phyloP scores from a whole-genome alignment of 2,329 filamentous ascomycete genomes.

The Aureobasidium sp. region DNA sequence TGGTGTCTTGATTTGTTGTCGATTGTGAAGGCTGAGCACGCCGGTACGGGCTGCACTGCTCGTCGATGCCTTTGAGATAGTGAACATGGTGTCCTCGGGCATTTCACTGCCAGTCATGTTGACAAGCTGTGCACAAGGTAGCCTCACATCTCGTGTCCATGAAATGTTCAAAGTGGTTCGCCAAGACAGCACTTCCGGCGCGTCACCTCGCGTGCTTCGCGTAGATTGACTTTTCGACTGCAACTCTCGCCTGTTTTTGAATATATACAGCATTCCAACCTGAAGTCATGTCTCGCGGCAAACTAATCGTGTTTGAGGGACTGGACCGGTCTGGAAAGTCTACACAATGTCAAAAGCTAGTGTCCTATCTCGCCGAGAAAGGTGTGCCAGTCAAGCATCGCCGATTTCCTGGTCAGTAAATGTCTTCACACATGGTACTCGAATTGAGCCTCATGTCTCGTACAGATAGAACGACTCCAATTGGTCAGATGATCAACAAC shows the following conservation, averaged over 20 bases:
- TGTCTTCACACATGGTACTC: background rate
- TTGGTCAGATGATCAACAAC: conserved; percentile 77
- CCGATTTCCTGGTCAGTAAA: conserved; percentile 56
- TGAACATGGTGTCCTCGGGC: conserved; percentile 34
- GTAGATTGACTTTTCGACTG: background rate
- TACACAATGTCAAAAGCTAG: conserved; percentile 71
- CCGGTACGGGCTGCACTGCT: conserved; percentile 58
- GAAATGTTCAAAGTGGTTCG: background rate
- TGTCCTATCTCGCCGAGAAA: conserved; percentile 43
- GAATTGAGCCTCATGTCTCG: background rate
- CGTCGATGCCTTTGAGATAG: conserved; percentile 33
- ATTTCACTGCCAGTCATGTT: background rate
- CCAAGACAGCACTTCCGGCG: background rate
- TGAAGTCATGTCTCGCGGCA: conserved; percentile 48
- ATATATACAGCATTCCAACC: background rate
- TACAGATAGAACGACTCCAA: conserved; percentile 72
- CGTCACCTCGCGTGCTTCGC: conserved; percentile 1
- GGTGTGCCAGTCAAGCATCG: conserved; percentile 52
- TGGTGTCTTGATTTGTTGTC: conserved; percentile 69
- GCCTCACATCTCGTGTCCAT: background rate
- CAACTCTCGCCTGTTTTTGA: background rate
- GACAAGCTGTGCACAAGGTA: background rate
- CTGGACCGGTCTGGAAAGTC: conserved; percentile 88
- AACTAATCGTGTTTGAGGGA: conserved; percentile 78
- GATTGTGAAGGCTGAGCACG: conserved; percentile 54